phyloP scores from a whole-genome alignment of 2,329 filamentous ascomycete species.

The Lachnum nothofagi region DNA sequence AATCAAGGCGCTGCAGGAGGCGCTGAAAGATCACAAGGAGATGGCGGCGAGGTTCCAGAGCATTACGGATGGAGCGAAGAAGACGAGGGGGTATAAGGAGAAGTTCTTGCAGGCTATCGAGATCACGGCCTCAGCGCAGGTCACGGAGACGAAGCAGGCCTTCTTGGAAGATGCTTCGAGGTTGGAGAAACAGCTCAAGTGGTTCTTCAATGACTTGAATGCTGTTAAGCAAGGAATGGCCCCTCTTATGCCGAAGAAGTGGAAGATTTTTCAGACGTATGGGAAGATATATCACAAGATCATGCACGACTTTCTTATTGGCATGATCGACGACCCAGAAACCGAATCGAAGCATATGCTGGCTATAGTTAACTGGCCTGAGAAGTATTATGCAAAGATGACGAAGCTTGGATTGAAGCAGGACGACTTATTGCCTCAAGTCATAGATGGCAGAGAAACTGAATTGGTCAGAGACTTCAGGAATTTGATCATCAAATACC shows the following conservation, averaged over 20 bases:
- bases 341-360: constrained; percentile 83
- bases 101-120: constrained; percentile 76
- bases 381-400: constrained; percentile 97
- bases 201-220: constrained; percentile 98
- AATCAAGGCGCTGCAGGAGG: constrained; percentile 85
- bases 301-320: constrained; percentile 91
- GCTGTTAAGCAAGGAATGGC: constrained; percentile 92
- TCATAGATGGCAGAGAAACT: constrained; percentile 83
- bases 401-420: constrained; percentile 74
- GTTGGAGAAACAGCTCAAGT: constrained; percentile 82
- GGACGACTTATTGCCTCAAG: constrained; percentile 73
- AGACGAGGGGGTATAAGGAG: constrained; percentile 91
- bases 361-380: constrained; percentile 88
- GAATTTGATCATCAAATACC: constrained; percentile 86
- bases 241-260: constrained; percentile 87
- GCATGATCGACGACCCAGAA: constrained; percentile 75
- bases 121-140: constrained; percentile 55
- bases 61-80: constrained; percentile 88
- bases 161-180: constrained; percentile 79
- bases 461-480: constrained; percentile 93
- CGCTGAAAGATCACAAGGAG: constrained; percentile 91
- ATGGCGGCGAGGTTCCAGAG: constrained; percentile 90
- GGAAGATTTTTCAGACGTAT: constrained; percentile 91
- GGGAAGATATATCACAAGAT: constrained; percentile 83
- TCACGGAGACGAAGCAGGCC: constrained; percentile 56